These are phyloP conservation scores for Botrytis sinoallii DNA, from an alignment of 2,329 filamentous ascomycete genomes.

Conservation along the genomic window DNA sequence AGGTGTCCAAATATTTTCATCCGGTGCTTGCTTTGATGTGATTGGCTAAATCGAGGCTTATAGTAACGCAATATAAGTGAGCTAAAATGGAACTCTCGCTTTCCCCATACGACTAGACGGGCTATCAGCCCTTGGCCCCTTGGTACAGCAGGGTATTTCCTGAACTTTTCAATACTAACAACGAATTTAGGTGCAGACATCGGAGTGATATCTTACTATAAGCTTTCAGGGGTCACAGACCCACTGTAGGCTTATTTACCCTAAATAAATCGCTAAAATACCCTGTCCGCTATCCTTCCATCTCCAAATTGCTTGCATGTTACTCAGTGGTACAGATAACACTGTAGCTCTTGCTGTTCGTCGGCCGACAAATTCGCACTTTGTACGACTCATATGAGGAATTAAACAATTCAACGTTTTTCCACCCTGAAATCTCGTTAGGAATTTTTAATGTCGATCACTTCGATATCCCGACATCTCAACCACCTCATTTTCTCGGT, in stretches of 20 bases:
- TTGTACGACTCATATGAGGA: background rate
- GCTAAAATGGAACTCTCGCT: background rate
- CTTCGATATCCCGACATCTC: background rate
- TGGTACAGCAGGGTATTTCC: background rate
- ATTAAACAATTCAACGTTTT: background rate
- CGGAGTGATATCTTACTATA: background rate
- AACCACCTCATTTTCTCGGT: conserved; percentile 6
- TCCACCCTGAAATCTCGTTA: background rate
- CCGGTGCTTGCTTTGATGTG: background rate
- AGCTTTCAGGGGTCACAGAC: background rate
- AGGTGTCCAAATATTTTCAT: background rate
- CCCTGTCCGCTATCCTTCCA: background rate
- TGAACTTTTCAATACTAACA: background rate
- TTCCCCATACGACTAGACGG: background rate
- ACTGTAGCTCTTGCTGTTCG: background rate
- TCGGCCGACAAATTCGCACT: background rate
- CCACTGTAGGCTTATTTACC: conserved; percentile 11
- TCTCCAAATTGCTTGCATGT: conserved; percentile 11
- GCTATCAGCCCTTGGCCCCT: background rate
- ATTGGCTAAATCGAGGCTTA: background rate
- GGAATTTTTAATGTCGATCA: background rate
- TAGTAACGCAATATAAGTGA: background rate
- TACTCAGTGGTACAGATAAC: background rate
- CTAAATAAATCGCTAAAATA: conserved; percentile 5
- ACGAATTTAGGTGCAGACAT: background rate